Base-by-base conservation (phyloP, 139 green algal genomes). In the Chlorella vulgaris region DNA sequence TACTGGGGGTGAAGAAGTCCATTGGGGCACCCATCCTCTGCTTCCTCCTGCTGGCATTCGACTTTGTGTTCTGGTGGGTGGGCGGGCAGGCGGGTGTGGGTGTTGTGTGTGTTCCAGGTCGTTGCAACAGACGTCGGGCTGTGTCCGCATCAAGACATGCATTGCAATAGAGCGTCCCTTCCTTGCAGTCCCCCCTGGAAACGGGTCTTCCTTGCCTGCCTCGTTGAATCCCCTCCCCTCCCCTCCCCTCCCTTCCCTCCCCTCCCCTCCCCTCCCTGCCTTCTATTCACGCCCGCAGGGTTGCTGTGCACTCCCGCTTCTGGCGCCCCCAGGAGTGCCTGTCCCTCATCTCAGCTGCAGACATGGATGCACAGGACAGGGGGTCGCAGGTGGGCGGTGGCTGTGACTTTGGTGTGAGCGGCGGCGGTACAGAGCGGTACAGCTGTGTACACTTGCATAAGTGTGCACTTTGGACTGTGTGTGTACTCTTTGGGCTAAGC, bases 1-100 rank as follows among this genome's bases (percentile, higher is more conserved):
- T 95, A 26, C 76, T 94, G 47, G 70, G 76, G 51, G 68, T 95
- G 35, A 95, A 96, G 86, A 82, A 89, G 47, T 60, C 28, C 7
- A 24, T 82, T 3, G 81, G 26, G 2, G 38, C 60, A 1, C 50
- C 74, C 62, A 40, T 86, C 29, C 21, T 86, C 31, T 88, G 88
- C 69, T 40, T 88, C 58, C 86, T 89, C 29, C 71, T 91, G 68
- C 76, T 84, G 22, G n/a, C 92, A 50, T 29, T 90, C 58, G 91
- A 89, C 31, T 18, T 90, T 31, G 36, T 76, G 28, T 91, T 92
- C 80, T 85, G 86, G 85, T 73, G 73, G 28, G 58, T 74, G 8
- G 4, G 38, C 21, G 21, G 26, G 63, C 21, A 29, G 10, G 4
- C 5, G 33, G 18, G 7, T 19, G 33, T 3, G 1, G 26, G 33